Conservation (phyloP, 108 stramenopile species). For the Cyclostephanos tholiformis region DNA sequence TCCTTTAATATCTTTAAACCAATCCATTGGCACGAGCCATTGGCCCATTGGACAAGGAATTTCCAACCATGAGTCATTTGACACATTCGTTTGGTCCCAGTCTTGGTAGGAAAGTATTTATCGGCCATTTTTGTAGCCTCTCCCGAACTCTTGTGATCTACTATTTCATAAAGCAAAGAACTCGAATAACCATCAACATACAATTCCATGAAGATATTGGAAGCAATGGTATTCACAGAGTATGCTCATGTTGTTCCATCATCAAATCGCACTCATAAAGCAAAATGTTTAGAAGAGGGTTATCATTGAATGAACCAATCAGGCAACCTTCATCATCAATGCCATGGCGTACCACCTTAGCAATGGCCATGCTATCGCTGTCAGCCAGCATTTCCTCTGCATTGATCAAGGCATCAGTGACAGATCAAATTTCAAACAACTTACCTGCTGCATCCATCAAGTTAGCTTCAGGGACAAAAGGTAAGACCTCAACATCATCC, state of each 20-base stretch:
- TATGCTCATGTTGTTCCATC: slow-evolving; percentile 19
- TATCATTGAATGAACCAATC: slow-evolving; percentile 28
- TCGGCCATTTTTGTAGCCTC: not conserved
- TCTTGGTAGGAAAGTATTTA: not conserved
- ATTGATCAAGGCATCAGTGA: slow-evolving; percentile 41
- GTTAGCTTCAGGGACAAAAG: slow-evolving; percentile 29
- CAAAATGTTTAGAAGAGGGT: slow-evolving; percentile 18
- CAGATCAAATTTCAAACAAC: slow-evolving; percentile 13
- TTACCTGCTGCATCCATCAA: slow-evolving; percentile 21
- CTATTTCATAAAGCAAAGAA: not conserved
- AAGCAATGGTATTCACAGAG: slow-evolving; percentile 27
- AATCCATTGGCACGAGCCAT: too few relatives aligned
- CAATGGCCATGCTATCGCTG: slow-evolving; percentile 9
- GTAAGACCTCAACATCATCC: slow-evolving; percentile 27
- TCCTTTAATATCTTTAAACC: slow-evolving; percentile 12
- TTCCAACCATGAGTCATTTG: slow-evolving; percentile 30
- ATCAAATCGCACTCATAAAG: slow-evolving; percentile 19
- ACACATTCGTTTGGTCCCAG: not conserved
- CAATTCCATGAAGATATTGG: too few relatives aligned
- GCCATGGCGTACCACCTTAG: slow-evolving; percentile 30
- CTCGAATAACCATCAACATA: slow-evolving; percentile 3
- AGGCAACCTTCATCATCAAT: slow-evolving; percentile 31
- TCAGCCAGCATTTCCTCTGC: slow-evolving; percentile 40
- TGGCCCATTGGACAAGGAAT: slow-evolving; percentile 30
- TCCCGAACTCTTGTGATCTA: not conserved